phyloP scores from a whole-genome alignment of 2,329 filamentous ascomycete genomes.

The Hypomyces rosellus region DNA sequence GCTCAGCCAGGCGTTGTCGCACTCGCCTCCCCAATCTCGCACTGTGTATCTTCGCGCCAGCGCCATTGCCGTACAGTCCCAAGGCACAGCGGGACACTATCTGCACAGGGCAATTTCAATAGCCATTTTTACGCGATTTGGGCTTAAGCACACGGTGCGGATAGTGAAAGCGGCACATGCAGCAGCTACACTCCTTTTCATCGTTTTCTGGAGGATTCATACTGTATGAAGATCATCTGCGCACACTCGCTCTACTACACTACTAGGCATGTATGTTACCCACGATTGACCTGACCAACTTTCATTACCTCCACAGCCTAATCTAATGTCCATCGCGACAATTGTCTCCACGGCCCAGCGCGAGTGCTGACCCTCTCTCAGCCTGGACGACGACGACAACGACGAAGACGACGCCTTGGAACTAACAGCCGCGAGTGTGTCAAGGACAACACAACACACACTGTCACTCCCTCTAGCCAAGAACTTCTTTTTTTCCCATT shows the following conservation, averaged over 20 bases:
- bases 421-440: constrained; percentile 6
- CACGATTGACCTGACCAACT: constrained; percentile 13
- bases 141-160: neutral
- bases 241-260: constrained; percentile 3
- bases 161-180: neutral
- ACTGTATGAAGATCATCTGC: constrained; percentile 12
- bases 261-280: constrained; percentile 2
- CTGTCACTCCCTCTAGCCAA: neutral
- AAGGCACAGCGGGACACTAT: constrained; percentile 5
- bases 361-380: constrained; percentile 15
- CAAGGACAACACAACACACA: neutral
- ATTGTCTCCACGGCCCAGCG: constrained; percentile 20
- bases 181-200: constrained; percentile 10
- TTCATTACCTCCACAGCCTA: constrained; percentile 15
- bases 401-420: neutral
- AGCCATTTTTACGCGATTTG: constrained; percentile 1
- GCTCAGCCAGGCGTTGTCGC: neutral
- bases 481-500: neutral
- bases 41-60: constrained; percentile 8
- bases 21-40: constrained; percentile 8
- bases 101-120: neutral
- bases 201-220: constrained; percentile 6
- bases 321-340: constrained; percentile 19
- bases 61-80: constrained; percentile 9
- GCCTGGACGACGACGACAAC: constrained; percentile 7